phyloP scores from a whole-genome alignment of 495 filamentous ascomycete genomes.

The Neurospora hispaniola region DNA sequence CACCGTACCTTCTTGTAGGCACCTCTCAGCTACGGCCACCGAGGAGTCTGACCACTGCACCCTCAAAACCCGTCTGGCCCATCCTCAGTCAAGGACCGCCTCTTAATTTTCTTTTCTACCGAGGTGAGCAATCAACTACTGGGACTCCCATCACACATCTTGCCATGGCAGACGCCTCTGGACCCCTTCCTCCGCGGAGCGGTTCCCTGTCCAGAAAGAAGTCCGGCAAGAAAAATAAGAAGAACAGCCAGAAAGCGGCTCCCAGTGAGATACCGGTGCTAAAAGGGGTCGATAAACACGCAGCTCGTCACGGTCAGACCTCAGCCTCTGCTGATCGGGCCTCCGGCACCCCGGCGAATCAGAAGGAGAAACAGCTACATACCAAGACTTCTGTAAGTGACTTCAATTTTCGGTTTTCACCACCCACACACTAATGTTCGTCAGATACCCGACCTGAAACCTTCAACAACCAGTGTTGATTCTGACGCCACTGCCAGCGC shows the following conservation, averaged over 20 bases:
- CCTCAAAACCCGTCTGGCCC: neutral
- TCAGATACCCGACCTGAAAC: neutral
- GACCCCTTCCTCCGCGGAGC: neutral
- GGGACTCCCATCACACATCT: neutral
- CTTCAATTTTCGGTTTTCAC: no score
- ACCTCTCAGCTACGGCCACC: neutral
- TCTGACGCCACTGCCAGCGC: neutral
- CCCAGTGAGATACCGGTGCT: neutral
- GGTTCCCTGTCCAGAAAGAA: conserved; percentile 4
- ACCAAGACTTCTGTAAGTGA: conserved; percentile 5
- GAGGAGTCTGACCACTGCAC: neutral
- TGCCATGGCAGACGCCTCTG: neutral
- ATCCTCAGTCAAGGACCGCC: neutral
- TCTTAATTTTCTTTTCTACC: neutral
- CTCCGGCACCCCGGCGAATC: neutral
- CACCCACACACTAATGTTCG: neutral
- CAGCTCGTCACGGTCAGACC: conserved; percentile 3
- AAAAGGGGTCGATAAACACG: conserved; percentile 11
- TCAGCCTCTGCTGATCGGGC: neutral
- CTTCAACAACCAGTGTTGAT: neutral
- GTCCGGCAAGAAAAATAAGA: conserved; percentile 7
- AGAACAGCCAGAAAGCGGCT: neutral
- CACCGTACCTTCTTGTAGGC: neutral
- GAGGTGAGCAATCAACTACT: neutral
- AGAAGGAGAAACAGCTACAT: neutral